These are phyloP conservation scores for Termitomyces sp. DNA, from an alignment of 768 basidiomycete genomes.

Conservation along the genomic window DNA sequence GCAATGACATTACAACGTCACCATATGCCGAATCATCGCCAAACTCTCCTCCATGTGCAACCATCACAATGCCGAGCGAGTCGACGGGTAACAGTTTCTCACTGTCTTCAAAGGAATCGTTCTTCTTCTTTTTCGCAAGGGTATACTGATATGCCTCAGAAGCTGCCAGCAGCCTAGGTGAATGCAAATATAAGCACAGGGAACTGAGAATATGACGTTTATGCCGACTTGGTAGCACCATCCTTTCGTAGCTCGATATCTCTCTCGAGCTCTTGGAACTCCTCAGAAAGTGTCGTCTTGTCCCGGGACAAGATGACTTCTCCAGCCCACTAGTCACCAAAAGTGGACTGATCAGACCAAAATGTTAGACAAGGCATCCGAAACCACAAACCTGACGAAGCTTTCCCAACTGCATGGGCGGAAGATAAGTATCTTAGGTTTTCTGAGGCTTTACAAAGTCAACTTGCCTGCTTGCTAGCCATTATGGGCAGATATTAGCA, in stretches of 20 bases:
- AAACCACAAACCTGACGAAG: constrained; percentile 55
- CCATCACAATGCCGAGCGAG: constrained; percentile 82
- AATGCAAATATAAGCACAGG: not conserved
- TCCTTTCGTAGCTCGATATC: constrained; percentile 79
- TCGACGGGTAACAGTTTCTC: constrained; percentile 78
- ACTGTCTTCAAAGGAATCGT: constrained; percentile 51
- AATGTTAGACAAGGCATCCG: not conserved
- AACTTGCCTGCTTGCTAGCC: constrained; percentile 62
- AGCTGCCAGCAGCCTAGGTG: constrained; percentile 60
- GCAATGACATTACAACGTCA: constrained; percentile 18
- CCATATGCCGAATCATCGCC: constrained; percentile 74
- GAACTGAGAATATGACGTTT: not conserved
- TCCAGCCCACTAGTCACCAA: constrained; percentile 68
- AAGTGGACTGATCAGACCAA: constrained; percentile 27
- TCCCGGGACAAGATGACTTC: constrained; percentile 84
- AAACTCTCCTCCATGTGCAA: constrained; percentile 78
- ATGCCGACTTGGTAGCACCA: constrained; percentile 64
- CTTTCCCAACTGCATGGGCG: constrained; percentile 59
- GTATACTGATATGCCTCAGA: constrained; percentile 65
- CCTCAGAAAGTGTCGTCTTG: constrained; percentile 72
- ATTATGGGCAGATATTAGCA: constrained; percentile 25
- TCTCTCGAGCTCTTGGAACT: constrained; percentile 75
- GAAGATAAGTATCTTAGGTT: not conserved
- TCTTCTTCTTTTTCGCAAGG: constrained; percentile 73
- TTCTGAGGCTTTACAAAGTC: not conserved